Evolutionary conservation across 2,329 filamentous ascomycete species (phyloP).

Genomic region (Hypoxylon sp.): DNA sequence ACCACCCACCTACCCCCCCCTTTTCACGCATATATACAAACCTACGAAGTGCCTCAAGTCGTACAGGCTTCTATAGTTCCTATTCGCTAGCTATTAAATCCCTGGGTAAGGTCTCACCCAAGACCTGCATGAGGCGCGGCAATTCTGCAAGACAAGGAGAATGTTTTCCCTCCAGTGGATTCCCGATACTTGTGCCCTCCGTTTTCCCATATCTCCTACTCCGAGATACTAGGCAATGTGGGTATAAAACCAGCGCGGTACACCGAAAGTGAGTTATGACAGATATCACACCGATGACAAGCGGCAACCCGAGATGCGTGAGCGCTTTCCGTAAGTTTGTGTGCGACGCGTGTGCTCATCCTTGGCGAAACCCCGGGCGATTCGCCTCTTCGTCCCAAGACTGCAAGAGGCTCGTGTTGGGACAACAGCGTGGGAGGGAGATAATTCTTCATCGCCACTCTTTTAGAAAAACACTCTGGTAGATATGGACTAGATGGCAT

Average conservation of each 20-base stretch:
- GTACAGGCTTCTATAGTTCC: conserved; percentile 35
- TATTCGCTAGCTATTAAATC: conserved; percentile 34
- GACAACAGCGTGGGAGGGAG: conserved; percentile 6
- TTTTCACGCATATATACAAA: conserved; percentile 15
- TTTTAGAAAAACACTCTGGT: conserved; percentile 13
- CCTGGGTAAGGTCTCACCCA: conserved; percentile 43
- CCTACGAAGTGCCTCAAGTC: conserved; percentile 33
- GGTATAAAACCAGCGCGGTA: conserved; percentile 28
- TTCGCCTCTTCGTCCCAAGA: conserved; percentile 36
- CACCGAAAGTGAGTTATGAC: conserved; percentile 41
- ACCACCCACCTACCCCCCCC: conserved; percentile 8
- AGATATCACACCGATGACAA: conserved; percentile 38
- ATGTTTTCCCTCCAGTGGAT: conserved; percentile 18
- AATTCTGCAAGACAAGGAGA: conserved; percentile 41
- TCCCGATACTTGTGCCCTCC: conserved; percentile 33
- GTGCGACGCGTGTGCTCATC: conserved; percentile 40
- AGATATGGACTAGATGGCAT: conserved; percentile 6
- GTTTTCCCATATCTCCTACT: conserved; percentile 15
- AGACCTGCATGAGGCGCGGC: conserved; percentile 39
- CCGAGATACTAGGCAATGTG: conserved; percentile 7
- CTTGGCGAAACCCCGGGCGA: conserved; percentile 36
- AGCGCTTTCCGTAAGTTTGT: conserved; percentile 31
- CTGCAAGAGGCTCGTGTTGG: conserved; percentile 30
- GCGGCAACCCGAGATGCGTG: conserved; percentile 28
- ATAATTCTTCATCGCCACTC: conserved; percentile 13